Conservation (phyloP, 2,329 filamentous ascomycete genomes). For the Apiospora aurea region DNA sequence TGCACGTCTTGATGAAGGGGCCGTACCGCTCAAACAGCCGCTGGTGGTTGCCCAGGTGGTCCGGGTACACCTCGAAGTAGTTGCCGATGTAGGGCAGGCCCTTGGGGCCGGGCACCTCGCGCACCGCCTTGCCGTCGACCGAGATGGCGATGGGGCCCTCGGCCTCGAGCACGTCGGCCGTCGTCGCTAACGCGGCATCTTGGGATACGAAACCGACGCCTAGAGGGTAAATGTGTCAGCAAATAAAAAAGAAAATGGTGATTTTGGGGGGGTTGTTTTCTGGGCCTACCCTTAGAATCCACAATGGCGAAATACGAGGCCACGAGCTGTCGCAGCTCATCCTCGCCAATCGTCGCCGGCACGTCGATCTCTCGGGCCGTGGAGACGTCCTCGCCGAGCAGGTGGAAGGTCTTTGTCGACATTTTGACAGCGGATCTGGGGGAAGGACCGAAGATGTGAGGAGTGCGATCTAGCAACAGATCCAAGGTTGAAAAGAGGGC, state of each 20-base stretch:
- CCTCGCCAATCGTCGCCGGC: conserved; percentile 42
- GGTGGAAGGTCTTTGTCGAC: conserved; percentile 49
- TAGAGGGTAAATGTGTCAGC: conserved; percentile 35
- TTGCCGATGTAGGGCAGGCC: conserved; percentile 59
- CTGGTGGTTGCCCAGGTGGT: conserved; percentile 64
- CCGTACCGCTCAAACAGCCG: conserved; percentile 61
- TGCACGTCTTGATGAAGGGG: conserved; percentile 58
- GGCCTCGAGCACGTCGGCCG: conserved; percentile 45
- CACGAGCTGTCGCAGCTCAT: conserved; percentile 48
- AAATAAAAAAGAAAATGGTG: neutral
- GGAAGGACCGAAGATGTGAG: conserved; percentile 14
- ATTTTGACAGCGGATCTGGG: conserved; percentile 34
- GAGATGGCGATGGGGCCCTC: conserved; percentile 49
- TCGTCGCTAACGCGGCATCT: conserved; percentile 40
- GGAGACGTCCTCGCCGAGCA: conserved; percentile 49
- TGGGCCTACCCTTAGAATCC: conserved; percentile 44
- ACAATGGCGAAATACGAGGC: conserved; percentile 53
- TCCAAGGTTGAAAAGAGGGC: neutral
- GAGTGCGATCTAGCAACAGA: neutral
- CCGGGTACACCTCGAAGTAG: conserved; percentile 62
- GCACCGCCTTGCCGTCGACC: conserved; percentile 57
- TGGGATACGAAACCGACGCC: conserved; percentile 47
- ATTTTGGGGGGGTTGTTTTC: too few relatives aligned
- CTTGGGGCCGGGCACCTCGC: conserved; percentile 57
- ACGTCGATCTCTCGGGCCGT: conserved; percentile 48